These are phyloP conservation scores for Bothriochloa decipiens DNA, from an alignment of 176 grass and related monocot species.

Conservation along the genomic window DNA sequence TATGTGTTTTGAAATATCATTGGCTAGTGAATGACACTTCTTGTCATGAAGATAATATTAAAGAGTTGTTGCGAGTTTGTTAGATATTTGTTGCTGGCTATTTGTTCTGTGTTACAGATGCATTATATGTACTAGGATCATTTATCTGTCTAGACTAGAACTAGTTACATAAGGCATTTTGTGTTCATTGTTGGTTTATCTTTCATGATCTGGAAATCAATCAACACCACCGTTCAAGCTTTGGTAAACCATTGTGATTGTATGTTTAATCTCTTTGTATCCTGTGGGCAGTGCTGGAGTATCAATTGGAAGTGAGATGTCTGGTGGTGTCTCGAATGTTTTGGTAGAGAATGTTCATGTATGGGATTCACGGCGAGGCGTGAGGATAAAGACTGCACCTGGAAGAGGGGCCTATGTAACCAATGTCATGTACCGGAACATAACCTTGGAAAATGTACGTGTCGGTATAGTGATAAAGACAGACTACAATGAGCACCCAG, in stretches of 20 bases:
- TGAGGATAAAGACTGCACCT: slow-evolving; percentile 88
- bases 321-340: slow-evolving; percentile 81
- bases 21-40: background rate
- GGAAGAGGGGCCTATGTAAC: slow-evolving; percentile 83
- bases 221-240: background rate
- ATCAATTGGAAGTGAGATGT: slow-evolving; percentile 91
- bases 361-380: slow-evolving; percentile 71
- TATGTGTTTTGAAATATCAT: slow-evolving; percentile 21
- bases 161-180: background rate
- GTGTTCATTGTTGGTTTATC: background rate
- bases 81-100: background rate
- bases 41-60: background rate
- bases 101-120: background rate
- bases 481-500: slow-evolving; percentile 79
- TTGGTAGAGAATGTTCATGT: slow-evolving; percentile 70
- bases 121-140: background rate
- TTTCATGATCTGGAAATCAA: slow-evolving; percentile 15
- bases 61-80: background rate
- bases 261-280: slow-evolving; percentile 31
- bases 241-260: background rate
- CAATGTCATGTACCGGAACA: slow-evolving; percentile 65
- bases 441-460: slow-evolving; percentile 65
- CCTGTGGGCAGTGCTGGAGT: slow-evolving; percentile 77
- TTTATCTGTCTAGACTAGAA: background rate
- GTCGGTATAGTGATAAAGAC: slow-evolving; percentile 92